These are phyloP conservation scores for Candida sanyaensis DNA, from an alignment of 1,139 yeast genomes.

Conservation along the genomic window DNA sequence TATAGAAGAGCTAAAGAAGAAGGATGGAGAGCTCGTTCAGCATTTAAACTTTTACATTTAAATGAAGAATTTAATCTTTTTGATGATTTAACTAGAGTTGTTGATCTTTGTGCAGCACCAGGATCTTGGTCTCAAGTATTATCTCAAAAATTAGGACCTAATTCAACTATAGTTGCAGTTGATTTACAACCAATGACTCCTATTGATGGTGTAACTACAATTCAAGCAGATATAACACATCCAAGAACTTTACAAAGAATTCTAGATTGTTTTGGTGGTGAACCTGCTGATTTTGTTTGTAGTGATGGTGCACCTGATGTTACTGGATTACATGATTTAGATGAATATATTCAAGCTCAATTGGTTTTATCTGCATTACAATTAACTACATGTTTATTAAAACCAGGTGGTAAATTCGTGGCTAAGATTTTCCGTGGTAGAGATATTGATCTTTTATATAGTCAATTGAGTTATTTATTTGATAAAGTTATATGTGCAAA, in stretches of 20 bases:
- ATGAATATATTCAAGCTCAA: slow-evolving; percentile 96
- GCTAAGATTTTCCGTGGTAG: slow-evolving; percentile 96
- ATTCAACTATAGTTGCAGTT: slow-evolving; percentile 85
- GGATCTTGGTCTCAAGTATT: slow-evolving; percentile 99
- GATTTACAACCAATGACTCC: slow-evolving; percentile 98
- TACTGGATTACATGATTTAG: slow-evolving; percentile 94
- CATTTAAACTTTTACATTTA: slow-evolving; percentile 85
- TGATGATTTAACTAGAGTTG: slow-evolving; percentile 69
- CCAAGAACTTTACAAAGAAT: slow-evolving; percentile 82
- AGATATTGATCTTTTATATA: slow-evolving; percentile 87
- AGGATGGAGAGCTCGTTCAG: slow-evolving; percentile 97
- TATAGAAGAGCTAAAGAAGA: slow-evolving; percentile 92
- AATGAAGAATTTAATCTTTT: slow-evolving; percentile 87
- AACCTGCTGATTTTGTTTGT: slow-evolving; percentile 92
- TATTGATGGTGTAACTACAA: slow-evolving; percentile 78
- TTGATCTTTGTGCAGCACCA: slow-evolving; percentile 97
- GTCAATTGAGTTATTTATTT: slow-evolving; percentile 82
- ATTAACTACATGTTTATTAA: slow-evolving; percentile 81
- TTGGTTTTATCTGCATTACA: slow-evolving; percentile 87
- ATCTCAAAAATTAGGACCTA: slow-evolving; percentile 59
- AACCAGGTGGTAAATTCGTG: slow-evolving; percentile 89
- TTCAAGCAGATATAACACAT: slow-evolving; percentile 97
- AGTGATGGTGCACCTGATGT: slow-evolving; percentile 99
- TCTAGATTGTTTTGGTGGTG: slow-evolving; percentile 81
- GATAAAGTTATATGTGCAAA: slow-evolving; percentile 91